Base-by-base conservation (phyloP, 495 filamentous ascomycete genomes). In the Umbilicaria muhlenbergii region DNA sequence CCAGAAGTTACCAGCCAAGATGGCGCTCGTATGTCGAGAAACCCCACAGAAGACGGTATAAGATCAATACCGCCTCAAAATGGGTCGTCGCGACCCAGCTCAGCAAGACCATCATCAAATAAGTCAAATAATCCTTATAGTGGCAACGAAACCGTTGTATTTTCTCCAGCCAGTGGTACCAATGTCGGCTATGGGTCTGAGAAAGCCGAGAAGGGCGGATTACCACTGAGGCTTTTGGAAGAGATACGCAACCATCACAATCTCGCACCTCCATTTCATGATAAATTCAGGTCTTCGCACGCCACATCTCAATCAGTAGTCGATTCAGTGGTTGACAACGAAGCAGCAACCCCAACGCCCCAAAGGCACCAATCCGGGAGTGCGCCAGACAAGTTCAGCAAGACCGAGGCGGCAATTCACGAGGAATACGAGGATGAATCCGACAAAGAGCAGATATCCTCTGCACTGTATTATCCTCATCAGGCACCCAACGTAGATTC, bases 381-480 rank as follows among this genome's bases (percentile, higher is more conserved):
- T 32, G 33, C 18, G 5, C 15, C 32, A 19, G 24, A 28, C 24
- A 6, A 28, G 24, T 28, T 28, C 24, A 62, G 32, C 49, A 51
- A 35, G 58, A 54, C 43, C 56, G 55, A 21, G 53, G 50, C 39
- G 56, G 56, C 17, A 48, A 68, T 69, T 58, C 65, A 59, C 44
- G 24, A 28, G 24, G 61, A 59, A 41, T 69, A 73, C 52, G 82
- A 83, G 42, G 82, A 82, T 32, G 86, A 91, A 42, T 87, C 85
- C 35, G 83, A 83, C 17, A 77, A 87, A 57, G 91, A 96, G 55
- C 85, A 94, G 58, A 95, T 98, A 38, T 88, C 83, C 8, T 95
- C 89, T 34, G 89, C 89, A 11, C 68, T 94, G 41, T 98, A 96
- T 59, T 74, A 91, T 49, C 91, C 91, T 15, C 91, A 96, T 65